Base-by-base conservation (phyloP, 331 rosid genomes). In the Malus hybrid region DNA sequence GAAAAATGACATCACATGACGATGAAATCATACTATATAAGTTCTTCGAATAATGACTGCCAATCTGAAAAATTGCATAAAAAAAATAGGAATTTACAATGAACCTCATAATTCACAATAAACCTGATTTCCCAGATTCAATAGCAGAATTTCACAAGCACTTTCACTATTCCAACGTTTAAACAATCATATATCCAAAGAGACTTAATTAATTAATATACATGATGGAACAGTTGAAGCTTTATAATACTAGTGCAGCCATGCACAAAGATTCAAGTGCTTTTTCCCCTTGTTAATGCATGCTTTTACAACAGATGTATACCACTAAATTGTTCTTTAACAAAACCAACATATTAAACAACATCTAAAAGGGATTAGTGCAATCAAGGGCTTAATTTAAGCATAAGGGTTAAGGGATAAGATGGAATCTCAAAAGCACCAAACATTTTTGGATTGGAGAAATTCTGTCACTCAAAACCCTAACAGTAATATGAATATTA, bases 351-450 rank as follows among this genome's bases (percentile, higher is more conserved):
- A 39, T 29, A 28, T 20, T 29, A 70, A 69, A 24, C 12, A 69
- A 54, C 55, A 8, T 34, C 48, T 28, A 27, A 70, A 16, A 76
- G 24, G 36, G 48, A 2, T 42, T 15, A 76, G 24, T 63, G 13
- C 20, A 56, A 33, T 66, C 22, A 34, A 76, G 71, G 74, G 69
- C 52, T 46, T 60, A 44, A 60, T 42, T 48, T 13, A 13, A 20
- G 31, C 24, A 71, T 48, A 76, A 71, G 61, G 33, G 24, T 67
- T 64, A 56, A 22, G 72, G 63, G 67, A 72, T 67, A 79, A 79
- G 82, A 75, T 80, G 70, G 80, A 83, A 82, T 88, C 95, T 89
- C 79, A 86, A 92, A 88, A 88, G 90, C 93, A 84, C 78, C 90
- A 80, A 85, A 76, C 32, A 52, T 67, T 70, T 81, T 76, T 81